A percentile compares a stretch with the other conserved stretches of the same genome.
phyloP scores from a whole-genome alignment of 352 stramenopile genomes.

The Pythium diclinum region DNA sequence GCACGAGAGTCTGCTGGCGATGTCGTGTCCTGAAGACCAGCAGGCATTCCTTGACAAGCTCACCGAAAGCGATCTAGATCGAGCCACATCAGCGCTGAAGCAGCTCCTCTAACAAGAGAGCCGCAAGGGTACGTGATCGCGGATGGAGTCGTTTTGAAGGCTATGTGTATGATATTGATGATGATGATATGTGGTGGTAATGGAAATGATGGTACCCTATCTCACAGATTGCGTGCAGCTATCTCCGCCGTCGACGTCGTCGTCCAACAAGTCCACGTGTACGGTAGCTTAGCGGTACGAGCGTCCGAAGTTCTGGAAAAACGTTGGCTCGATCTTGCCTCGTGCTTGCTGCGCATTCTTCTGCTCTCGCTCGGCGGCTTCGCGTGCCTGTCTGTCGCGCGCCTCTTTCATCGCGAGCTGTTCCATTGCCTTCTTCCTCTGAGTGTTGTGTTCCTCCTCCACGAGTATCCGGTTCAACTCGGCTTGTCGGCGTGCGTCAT shows the following conservation, averaged over 20 bases:
- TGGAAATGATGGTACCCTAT: not conserved
- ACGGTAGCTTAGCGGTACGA: slow-evolving; percentile 61
- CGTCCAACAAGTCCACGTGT: not conserved
- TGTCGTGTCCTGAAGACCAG: slow-evolving; percentile 30
- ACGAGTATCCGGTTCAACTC: slow-evolving; percentile 48
- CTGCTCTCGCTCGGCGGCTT: slow-evolving; percentile 56
- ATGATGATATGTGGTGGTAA: not conserved
- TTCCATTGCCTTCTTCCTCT: slow-evolving; percentile 46
- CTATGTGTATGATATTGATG: not conserved
- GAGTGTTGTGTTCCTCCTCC: slow-evolving; percentile 44
- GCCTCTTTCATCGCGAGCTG: slow-evolving; percentile 54
- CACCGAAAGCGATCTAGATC: slow-evolving; percentile 44
- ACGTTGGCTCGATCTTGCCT: slow-evolving; percentile 64
- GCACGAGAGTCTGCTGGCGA: slow-evolving; percentile 32
- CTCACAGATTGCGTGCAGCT: not conserved
- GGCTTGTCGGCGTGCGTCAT: slow-evolving; percentile 34
- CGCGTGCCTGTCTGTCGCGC: slow-evolving; percentile 43
- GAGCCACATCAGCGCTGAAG: slow-evolving; percentile 43
- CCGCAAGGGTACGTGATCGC: not conserved
- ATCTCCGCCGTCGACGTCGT: not conserved
- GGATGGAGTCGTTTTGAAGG: not conserved
- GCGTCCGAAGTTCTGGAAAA: slow-evolving; percentile 70
- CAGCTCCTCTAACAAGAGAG: slow-evolving; percentile 38
- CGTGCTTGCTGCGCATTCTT: slow-evolving; percentile 43
- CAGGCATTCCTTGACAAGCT: slow-evolving; percentile 31